Conservation (phyloP, 192 early-diverging fungal species). For the Linderina pennispora region DNA sequence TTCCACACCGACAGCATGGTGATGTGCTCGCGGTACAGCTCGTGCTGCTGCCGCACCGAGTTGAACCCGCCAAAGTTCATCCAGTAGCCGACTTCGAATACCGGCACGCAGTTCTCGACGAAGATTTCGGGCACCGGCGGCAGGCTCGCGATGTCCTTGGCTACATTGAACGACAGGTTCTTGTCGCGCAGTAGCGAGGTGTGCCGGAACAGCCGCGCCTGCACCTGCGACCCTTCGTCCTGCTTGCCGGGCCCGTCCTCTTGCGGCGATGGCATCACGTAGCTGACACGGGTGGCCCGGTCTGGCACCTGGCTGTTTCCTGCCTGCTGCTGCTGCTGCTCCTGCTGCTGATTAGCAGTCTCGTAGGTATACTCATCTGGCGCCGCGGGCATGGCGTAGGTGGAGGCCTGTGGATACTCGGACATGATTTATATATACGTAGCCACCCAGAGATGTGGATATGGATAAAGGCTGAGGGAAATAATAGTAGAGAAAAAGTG, state of each 20-base stretch:
- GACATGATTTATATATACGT: no score
- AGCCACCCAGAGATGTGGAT: no score
- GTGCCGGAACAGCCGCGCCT: constrained; percentile 26
- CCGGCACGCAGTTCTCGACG: constrained; percentile 37
- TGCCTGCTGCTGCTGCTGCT: background rate
- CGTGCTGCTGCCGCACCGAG: constrained; percentile 38
- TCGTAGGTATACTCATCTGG: constrained; percentile 5
- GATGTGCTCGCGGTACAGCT: constrained; percentile 34
- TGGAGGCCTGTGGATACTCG: no score
- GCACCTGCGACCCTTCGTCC: constrained; percentile 6
- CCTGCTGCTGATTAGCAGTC: background rate
- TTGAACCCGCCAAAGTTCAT: constrained; percentile 47
- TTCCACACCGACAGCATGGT: constrained; percentile 42
- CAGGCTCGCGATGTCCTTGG: background rate
- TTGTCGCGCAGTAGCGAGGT: constrained; percentile 34
- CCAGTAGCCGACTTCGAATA: constrained; percentile 46
- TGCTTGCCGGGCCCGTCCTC: no score
- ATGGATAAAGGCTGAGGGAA: no score
- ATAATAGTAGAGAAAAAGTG: no score
- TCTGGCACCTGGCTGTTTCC: no score
- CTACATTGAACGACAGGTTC: constrained; percentile 23
- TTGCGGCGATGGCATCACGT: no score
- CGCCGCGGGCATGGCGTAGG: constrained; percentile 4
- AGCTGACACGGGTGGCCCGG: no score
- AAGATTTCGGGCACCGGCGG: constrained; percentile 1